Percentiles rank a stretch among this genome's conserved stretches.
Conservation (phyloP, 176 grass and related monocot genomes). For the Pontederia crassipes region DNA sequence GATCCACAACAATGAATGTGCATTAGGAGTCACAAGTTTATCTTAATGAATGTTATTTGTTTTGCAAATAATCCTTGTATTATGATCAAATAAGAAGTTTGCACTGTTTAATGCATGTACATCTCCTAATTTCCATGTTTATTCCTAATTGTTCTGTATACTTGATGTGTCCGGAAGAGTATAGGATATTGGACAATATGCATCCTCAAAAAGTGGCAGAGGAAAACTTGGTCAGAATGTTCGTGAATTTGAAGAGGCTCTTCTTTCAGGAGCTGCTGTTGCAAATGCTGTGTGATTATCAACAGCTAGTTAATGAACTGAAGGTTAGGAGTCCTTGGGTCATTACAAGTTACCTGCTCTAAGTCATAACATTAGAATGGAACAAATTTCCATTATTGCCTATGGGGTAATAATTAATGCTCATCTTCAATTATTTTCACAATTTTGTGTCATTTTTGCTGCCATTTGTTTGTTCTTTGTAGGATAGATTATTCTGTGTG, state of each 20-base stretch:
- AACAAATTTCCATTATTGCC: too few relatives aligned
- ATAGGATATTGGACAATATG: slow-evolving; percentile 18
- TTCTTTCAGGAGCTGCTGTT: slow-evolving; percentile 18
- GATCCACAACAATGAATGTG: too few relatives aligned
- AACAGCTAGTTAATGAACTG: slow-evolving; percentile 15
- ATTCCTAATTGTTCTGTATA: too few relatives aligned
- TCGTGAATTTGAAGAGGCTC: slow-evolving; percentile 17
- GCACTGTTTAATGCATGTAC: too few relatives aligned
- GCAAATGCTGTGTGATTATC: slow-evolving; percentile 24
- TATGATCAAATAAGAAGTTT: too few relatives aligned
- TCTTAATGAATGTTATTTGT: too few relatives aligned
- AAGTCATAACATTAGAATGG: neutral
- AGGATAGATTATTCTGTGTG: slow-evolving; percentile 13
- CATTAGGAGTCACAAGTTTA: too few relatives aligned
- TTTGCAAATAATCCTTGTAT: too few relatives aligned
- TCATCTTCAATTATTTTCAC: neutral
- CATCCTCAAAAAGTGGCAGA: slow-evolving; percentile 18
- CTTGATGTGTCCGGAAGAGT: slow-evolving; percentile 16
- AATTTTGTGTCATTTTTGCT: neutral
- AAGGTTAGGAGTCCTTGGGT: slow-evolving; percentile 3
- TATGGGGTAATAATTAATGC: neutral
- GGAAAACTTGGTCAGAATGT: slow-evolving; percentile 18
- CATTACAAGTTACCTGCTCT: neutral
- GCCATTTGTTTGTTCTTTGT: neutral
- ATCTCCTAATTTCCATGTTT: too few relatives aligned